Conservation (phyloP, 306 rosid species). For the Arachis stenosperma region DNA sequence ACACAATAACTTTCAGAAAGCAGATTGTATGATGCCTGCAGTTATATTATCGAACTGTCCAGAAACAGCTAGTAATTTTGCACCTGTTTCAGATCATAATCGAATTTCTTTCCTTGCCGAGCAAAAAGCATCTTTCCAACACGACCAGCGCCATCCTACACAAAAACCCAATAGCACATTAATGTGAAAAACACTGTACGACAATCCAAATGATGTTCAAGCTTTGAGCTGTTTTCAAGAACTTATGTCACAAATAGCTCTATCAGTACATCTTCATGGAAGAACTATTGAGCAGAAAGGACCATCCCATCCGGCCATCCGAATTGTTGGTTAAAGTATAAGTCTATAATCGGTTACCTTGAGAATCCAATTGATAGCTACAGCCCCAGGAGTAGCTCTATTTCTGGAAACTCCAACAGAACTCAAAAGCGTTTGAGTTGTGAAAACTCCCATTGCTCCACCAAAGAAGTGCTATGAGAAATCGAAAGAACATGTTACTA, state of each 20-base stretch:
- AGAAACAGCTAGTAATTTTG: constrained; percentile 16
- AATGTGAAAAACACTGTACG: not conserved
- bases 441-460: constrained; percentile 99
- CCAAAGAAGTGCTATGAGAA: constrained; percentile 84
- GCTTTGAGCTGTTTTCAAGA: not conserved
- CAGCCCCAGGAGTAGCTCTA: constrained; percentile 77
- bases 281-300: not conserved
- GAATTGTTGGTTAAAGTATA: not conserved
- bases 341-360: constrained; percentile 51
- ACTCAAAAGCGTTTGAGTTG: constrained; percentile 85
- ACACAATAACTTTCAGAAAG: constrained; percentile 36
- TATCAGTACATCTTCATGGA: not conserved
- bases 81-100: constrained; percentile 95
- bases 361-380: constrained; percentile 98
- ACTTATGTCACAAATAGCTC: constrained; percentile 1
- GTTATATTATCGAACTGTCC: constrained; percentile 10
- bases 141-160: constrained; percentile 98
- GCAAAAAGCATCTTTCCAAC: constrained; percentile 98
- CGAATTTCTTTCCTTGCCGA: constrained; percentile 97
- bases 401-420: constrained; percentile 89
- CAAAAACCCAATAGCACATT: constrained; percentile 1
- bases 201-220: constrained; percentile 16
- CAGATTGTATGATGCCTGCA: constrained; percentile 21
- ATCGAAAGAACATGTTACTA: no score
- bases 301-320: not conserved